Percentiles rank a stretch among this genome's conserved stretches.
These are phyloP conservation scores for Cucurbita pepo DNA, from an alignment of 306 rosid genomes.

Conservation along the genomic window DNA sequence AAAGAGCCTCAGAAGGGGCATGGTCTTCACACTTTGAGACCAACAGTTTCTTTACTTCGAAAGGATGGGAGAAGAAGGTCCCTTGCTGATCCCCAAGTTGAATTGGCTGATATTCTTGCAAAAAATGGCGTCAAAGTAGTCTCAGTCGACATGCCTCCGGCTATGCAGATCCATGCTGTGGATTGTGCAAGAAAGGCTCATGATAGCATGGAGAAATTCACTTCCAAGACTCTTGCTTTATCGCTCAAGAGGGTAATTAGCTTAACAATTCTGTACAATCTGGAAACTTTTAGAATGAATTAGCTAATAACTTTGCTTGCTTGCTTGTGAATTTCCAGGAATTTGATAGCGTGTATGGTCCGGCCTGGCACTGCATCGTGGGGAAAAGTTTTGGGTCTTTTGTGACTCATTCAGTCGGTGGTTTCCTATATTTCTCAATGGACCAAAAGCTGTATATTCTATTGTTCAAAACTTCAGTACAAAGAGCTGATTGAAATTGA, in stretches of 20 bases:
- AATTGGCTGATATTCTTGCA: conserved; percentile 51
- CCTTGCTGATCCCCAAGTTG: conserved; percentile 31
- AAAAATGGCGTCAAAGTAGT: conserved; percentile 62
- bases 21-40: conserved; percentile 12
- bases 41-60: conserved; percentile 21
- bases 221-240: conserved; percentile 77
- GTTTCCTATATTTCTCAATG: conserved; percentile 84
- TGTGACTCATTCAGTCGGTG: conserved; percentile 90
- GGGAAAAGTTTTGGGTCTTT: conserved; percentile 95
- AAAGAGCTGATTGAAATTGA: background rate
- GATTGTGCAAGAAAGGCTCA: conserved; percentile 64
- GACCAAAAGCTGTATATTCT: conserved; percentile 82
- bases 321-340: conserved; percentile 49
- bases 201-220: conserved; percentile 86
- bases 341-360: conserved; percentile 90
- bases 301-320: background rate
- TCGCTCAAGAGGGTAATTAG: conserved; percentile 64
- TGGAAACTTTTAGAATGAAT: background rate
- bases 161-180: conserved; percentile 97
- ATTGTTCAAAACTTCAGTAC: conserved; percentile 74
- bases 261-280: background rate
- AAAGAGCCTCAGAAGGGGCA: conserved; percentile 1
- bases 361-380: conserved; percentile 98
- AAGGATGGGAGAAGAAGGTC: conserved; percentile 55
- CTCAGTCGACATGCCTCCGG: conserved; percentile 89